These are phyloP conservation scores for Nasturtium officinale DNA, from an alignment of 345 rosid genomes.

Conservation along the genomic window DNA sequence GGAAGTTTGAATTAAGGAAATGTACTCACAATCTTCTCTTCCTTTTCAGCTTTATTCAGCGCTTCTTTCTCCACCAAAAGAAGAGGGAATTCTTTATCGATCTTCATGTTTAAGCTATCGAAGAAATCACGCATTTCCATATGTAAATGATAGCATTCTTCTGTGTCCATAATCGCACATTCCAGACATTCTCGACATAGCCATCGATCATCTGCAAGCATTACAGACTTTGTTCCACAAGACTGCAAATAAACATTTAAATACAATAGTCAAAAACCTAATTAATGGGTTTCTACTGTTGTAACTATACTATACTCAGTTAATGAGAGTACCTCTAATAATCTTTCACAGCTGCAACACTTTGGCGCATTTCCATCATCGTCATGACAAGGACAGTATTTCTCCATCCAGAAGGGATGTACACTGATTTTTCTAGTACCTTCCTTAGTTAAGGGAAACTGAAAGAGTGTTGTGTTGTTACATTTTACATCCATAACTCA, in stretches of 20 bases:
- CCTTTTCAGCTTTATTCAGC: conserved; percentile 71
- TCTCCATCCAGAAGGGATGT: conserved; percentile 48
- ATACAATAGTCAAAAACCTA: background rate
- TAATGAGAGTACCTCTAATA: conserved; percentile 19
- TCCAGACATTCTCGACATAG: conserved; percentile 76
- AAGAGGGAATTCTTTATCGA: conserved; percentile 78
- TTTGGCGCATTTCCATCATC: conserved; percentile 17
- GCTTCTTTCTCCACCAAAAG: conserved; percentile 80
- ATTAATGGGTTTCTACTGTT: background rate
- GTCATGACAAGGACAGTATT: conserved; percentile 17
- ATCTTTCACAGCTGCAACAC: conserved; percentile 41
- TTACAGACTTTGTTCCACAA: conserved; percentile 49
- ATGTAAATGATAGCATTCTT: conserved; percentile 67
- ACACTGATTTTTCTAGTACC: conserved; percentile 47
- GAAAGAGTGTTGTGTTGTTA: conserved; percentile 10
- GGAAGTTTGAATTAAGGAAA: conserved; percentile 10
- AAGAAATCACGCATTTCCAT: conserved; percentile 78
- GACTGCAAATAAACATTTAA: conserved; percentile 44
- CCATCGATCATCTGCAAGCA: conserved; percentile 69
- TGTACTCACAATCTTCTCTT: conserved; percentile 67
- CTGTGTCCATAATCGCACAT: conserved; percentile 78
- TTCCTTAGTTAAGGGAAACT: conserved; percentile 57
- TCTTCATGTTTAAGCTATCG: conserved; percentile 61
- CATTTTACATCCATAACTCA: conserved; percentile 33
- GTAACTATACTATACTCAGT: background rate